Evolutionary conservation across 2,329 filamentous ascomycete genomes (phyloP), one percentile per base, ranked within the genome.

Genomic region (Paecilomyces fulvus): DNA sequence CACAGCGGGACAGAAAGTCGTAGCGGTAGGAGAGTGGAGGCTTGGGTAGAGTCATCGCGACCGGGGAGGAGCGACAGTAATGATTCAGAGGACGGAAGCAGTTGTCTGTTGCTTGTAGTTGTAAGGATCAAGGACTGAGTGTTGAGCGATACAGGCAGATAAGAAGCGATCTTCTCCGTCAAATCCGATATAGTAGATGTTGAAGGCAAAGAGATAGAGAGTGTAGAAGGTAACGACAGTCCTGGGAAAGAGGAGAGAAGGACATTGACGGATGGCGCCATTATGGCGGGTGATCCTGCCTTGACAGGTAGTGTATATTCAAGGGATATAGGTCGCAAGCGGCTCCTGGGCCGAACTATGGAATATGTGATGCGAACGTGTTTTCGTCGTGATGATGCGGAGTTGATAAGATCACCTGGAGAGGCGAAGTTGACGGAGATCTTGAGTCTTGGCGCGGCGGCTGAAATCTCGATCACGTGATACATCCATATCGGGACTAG

Each of bases 221-320:
- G 79, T 0, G 91, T 95, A n/a, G 88, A 77, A 2, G 92, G 91
- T 6, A 96, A 81, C 51, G 87, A 86, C 17, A 95, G 81, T 60
- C 92, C 92, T 7, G 87, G 81, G 67, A 97, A 92, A 59, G 87
- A 90, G 64, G 90, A 87, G 59, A 99, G 79, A 58, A 97, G 83
- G 60, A 97, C 80, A 74, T 95, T 96, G 69, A 95, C 76, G 43
- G 77, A 83, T 60, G 71, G 73, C 1, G 79, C 65, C 43, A 78
- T 75, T 85, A 89, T 89, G 12, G 64, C 71, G 58, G 33, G 11
- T 49, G 48, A 12, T 28, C 48, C 48, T 49, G 11, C 21, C 37
- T 9, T 17, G 37, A 17, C n/a, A 43, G 14, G 37, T 20, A 43
- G 37, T 7, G 6, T 43, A 3, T 43, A 0, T 43, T 43, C 2